These are phyloP conservation scores for Cubamyces sp. DNA, from an alignment of 768 basidiomycete genomes.

Conservation along the genomic window DNA sequence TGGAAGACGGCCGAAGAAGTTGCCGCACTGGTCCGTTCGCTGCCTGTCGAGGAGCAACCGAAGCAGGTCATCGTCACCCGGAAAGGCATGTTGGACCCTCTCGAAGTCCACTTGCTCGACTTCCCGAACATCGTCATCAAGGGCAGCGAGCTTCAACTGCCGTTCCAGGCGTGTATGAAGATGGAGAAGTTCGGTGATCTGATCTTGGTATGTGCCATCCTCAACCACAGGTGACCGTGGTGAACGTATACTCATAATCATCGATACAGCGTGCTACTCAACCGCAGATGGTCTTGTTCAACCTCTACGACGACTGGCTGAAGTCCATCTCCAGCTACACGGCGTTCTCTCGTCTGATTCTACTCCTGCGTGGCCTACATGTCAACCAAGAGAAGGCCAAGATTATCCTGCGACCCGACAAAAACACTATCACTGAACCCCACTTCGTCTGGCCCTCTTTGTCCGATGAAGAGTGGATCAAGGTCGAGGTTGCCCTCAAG, in stretches of 20 bases:
- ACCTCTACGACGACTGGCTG: conserved; percentile 98
- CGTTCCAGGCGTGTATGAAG: conserved; percentile 99
- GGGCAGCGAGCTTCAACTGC: conserved; percentile 95
- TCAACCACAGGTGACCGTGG: background rate
- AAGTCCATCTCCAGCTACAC: conserved; percentile 99
- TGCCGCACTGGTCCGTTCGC: conserved; percentile 92
- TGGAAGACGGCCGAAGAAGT: conserved; percentile 99
- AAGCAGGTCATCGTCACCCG: conserved; percentile 99
- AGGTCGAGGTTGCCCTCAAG: conserved; percentile 98
- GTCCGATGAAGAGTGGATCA: conserved; percentile 96
- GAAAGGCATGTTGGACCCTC: conserved; percentile 98
- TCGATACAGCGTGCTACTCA: conserved; percentile 82
- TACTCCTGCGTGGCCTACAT: conserved; percentile 95
- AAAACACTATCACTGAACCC: conserved; percentile 94
- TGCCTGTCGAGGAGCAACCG: conserved; percentile 99
- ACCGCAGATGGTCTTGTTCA: conserved; percentile 99
- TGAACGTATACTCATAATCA: conserved; percentile 13
- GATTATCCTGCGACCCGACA: conserved; percentile 96
- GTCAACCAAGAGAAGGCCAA: conserved; percentile 99
- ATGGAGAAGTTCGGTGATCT: conserved; percentile 99
- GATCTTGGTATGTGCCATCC: conserved; percentile 62
- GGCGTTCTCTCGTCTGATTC: conserved; percentile 96
- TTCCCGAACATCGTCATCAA: conserved; percentile 99
- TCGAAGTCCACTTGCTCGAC: conserved; percentile 98
- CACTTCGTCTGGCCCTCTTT: conserved; percentile 98